These are phyloP conservation scores for Colletotrichum eremochloae DNA, from an alignment of 2,329 filamentous ascomycete genomes.

Conservation along the genomic window DNA sequence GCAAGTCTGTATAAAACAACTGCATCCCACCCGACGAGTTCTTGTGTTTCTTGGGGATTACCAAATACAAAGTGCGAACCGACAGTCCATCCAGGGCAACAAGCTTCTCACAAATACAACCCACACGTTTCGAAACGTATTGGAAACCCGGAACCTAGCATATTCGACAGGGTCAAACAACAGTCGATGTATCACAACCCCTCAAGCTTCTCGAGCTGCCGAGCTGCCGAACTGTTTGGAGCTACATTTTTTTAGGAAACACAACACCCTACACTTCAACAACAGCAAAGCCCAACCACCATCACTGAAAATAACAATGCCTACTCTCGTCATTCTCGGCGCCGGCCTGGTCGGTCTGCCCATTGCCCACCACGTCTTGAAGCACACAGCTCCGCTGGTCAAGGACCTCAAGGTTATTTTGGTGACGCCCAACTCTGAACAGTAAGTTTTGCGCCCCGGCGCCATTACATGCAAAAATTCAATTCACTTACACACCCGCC, in stretches of 20 bases:
- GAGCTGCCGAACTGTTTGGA: neutral
- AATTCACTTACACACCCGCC: slow-evolving; percentile 28
- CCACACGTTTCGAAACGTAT: slow-evolving; percentile 32
- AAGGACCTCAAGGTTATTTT: slow-evolving; percentile 64
- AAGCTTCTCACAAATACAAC: slow-evolving; percentile 3
- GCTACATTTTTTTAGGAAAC: neutral
- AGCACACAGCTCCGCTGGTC: slow-evolving; percentile 58
- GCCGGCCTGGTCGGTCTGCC: slow-evolving; percentile 66
- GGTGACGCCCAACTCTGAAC: slow-evolving; percentile 62
- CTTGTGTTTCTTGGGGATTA: neutral
- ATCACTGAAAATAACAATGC: slow-evolving; percentile 53
- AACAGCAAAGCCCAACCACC: neutral
- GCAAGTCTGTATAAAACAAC: slow-evolving; percentile 4
- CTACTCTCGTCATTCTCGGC: slow-evolving; percentile 66
- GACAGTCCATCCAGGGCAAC: neutral
- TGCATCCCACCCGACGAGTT: neutral
- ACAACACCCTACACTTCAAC: neutral
- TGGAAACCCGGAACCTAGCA: slow-evolving; percentile 24
- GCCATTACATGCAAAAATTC: no score
- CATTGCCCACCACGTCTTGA: slow-evolving; percentile 64
- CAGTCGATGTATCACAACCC: slow-evolving; percentile 1
- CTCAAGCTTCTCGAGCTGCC: neutral
- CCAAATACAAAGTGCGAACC: neutral
- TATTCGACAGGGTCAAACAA: neutral
- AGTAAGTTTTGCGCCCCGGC: slow-evolving; percentile 23